Conservation (phyloP, 768 basidiomycete genomes). For the Lactifluus subvellereus region DNA sequence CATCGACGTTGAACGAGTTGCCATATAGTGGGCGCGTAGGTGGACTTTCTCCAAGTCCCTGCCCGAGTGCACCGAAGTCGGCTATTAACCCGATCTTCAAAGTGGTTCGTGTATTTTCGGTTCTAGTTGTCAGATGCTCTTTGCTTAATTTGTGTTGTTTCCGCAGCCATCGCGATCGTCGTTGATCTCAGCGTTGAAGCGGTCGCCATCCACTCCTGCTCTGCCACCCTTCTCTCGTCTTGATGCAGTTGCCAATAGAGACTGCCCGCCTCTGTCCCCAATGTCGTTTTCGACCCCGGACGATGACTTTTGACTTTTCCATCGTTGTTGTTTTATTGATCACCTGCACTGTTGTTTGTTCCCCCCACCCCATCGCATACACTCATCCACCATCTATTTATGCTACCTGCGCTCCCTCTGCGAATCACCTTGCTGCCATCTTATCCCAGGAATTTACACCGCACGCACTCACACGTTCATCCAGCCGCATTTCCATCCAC, state of each 20-base stretch:
- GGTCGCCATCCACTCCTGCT: slow-evolving; percentile 39
- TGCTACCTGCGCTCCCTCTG: slow-evolving; percentile 11
- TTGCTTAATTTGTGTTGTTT: slow-evolving; percentile 13
- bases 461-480: slow-evolving; percentile 14
- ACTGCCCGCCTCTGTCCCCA: slow-evolving; percentile 65
- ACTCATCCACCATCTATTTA: slow-evolving; percentile 24
- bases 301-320: slow-evolving; percentile 29
- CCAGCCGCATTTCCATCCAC: slow-evolving; percentile 15
- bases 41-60: slow-evolving; percentile 57
- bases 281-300: slow-evolving; percentile 62
- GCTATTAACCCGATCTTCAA: slow-evolving; percentile 85
- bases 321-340: slow-evolving; percentile 19
- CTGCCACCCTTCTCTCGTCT: slow-evolving; percentile 77
- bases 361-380: slow-evolving; percentile 18
- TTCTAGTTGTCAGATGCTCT: not conserved
- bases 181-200: slow-evolving; percentile 30
- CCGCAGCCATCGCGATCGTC: slow-evolving; percentile 51
- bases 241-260: slow-evolving; percentile 78
- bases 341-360: slow-evolving; percentile 24
- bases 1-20: slow-evolving; percentile 19
- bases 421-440: slow-evolving; percentile 22
- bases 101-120: slow-evolving; percentile 56
- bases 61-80: slow-evolving; percentile 51
- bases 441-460: slow-evolving; percentile 19
- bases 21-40: slow-evolving; percentile 41